Percentiles rank a stretch among this genome's conserved stretches.
Evolutionary conservation across 176 grass and related monocot genomes (phyloP).

Genomic region (Areca catechu): DNA sequence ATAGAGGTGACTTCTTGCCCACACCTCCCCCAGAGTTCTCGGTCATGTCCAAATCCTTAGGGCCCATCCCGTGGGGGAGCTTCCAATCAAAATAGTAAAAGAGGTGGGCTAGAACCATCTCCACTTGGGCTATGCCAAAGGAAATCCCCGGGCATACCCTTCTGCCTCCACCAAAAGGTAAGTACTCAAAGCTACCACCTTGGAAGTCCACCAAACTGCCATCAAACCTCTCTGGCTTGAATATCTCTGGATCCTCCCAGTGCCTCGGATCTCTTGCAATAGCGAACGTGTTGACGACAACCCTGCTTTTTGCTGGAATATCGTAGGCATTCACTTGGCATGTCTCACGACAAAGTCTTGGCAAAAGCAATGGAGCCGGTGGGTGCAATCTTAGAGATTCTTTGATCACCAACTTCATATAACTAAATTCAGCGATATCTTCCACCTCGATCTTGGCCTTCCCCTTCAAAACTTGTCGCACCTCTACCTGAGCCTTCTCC

Average conservation of each 20-base stretch:
- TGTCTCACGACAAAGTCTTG: neutral
- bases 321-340: neutral
- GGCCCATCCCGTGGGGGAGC: neutral
- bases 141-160: constrained; percentile 1
- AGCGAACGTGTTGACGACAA: neutral
- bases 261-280: neutral
- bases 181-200: neutral
- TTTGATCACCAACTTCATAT: constrained; percentile 4
- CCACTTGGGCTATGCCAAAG: neutral
- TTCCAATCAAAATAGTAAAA: constrained; percentile 10
- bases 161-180: neutral
- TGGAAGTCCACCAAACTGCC: neutral
- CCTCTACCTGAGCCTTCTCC: constrained; percentile 2
- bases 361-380: neutral
- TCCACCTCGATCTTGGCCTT: neutral
- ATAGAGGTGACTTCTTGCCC: neutral
- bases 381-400: constrained; percentile 6
- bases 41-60: neutral
- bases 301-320: neutral
- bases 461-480: neutral
- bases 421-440: neutral
- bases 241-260: constrained; percentile 5
- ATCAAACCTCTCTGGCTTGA: constrained; percentile 3
- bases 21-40: neutral
- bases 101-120: neutral